Base-by-base conservation (phyloP, 169 alveolate species). In the Perkinsus marinus region DNA sequence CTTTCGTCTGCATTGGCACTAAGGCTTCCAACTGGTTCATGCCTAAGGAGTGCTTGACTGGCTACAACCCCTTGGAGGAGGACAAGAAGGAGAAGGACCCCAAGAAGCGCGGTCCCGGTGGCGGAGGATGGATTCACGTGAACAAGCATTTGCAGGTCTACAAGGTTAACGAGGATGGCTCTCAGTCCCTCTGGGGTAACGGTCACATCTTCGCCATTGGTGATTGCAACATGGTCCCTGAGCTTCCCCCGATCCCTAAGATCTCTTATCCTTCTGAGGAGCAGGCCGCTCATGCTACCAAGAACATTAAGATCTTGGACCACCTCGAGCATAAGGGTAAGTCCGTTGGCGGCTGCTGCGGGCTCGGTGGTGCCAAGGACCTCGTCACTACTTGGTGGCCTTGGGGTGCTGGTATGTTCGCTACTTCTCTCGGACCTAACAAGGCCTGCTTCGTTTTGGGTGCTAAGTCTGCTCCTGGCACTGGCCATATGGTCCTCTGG, bases 351-450 rank as follows among this genome's bases (percentile, higher is more conserved):
- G 91, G 91, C 57, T 57, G 43, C 43, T 90, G 43, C 91, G 43
- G 79, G 39, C 91, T 90, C 43, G 43, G 91, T 57, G 91, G 43
- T 43, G 79, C 91, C 43, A 34, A 68, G 89, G 39, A 43, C 37
- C 79, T 93, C 89, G 47, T 91, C 37, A n/a, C 43, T 26, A 91
- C 94, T 9, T 93, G 94, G 94, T 93, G 94, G 94, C 94, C 94
- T 34, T 93, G 94, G 94, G 94, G 94, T 9, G 94, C 94, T 30
- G 94, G 94, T 39, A 93, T 93, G 94, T 93, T 93, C 90, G 90
- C 94, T 47, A 93, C 94, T 39, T 89, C 92, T 90, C 91, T 93
- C 79, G 94, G 94, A 13, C 94, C 94, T 0, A 91, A 93, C 47
- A 93, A 93, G 38, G 94, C 94, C 38, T 91, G 93, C 93, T 93